Evolutionary conservation across 176 grass and related monocot genomes (phyloP).

Genomic region (Avena atlantica): DNA sequence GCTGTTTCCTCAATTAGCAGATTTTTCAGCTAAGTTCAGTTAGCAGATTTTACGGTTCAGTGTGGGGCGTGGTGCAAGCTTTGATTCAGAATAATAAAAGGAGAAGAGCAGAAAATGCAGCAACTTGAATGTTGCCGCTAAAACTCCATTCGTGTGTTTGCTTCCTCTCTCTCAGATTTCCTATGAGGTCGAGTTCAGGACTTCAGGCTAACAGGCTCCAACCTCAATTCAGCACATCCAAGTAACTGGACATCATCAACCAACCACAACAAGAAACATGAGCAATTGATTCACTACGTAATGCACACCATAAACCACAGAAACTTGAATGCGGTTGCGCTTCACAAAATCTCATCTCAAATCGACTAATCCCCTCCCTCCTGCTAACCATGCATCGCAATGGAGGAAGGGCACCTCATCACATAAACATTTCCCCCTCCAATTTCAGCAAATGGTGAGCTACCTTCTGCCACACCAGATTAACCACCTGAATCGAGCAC

Average conservation of each 20-base stretch:
- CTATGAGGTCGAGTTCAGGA: no score
- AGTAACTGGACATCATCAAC: neutral
- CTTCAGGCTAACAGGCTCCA: no score
- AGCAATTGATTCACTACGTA: neutral
- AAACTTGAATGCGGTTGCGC: neutral
- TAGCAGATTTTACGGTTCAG: no score
- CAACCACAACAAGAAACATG: neutral
- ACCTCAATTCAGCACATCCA: neutral
- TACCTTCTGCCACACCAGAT: conserved; percentile 1
- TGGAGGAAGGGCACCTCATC: neutral
- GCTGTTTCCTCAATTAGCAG: no score
- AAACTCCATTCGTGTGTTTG: no score
- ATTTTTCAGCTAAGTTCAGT: no score
- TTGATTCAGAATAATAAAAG: no score
- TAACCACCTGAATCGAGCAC: neutral
- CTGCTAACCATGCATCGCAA: neutral
- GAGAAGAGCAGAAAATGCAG: no score
- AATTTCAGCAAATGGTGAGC: neutral
- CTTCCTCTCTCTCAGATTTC: no score
- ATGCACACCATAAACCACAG: neutral
- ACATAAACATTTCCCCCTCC: neutral
- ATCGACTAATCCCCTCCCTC: neutral
- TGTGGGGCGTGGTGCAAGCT: no score
- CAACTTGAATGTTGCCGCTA: no score
- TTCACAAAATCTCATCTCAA: neutral